phyloP scores from a whole-genome alignment of 352 stramenopile species.

The Phytophthora ohioensis region DNA sequence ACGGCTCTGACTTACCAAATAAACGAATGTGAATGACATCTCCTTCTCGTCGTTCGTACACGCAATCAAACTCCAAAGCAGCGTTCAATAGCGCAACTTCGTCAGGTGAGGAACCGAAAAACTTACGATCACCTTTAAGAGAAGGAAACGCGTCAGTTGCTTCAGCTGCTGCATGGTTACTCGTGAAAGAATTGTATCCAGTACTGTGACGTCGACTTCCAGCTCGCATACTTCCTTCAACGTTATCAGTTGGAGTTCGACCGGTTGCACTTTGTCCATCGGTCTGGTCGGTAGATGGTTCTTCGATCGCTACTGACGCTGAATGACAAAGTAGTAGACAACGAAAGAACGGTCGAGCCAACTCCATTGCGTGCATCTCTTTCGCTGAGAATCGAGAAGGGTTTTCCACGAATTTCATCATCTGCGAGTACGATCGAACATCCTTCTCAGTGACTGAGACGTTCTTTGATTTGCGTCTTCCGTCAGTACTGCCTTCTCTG shows the following conservation, averaged over 20 bases:
- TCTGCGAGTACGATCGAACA: conserved; percentile 67
- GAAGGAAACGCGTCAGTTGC: conserved; percentile 42
- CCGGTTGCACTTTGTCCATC: conserved; percentile 21
- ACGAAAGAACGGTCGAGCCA: conserved; percentile 81
- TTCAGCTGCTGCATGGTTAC: conserved; percentile 33
- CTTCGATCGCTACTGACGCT: conserved; percentile 67
- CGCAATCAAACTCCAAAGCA: conserved; percentile 82
- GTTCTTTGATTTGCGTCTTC: conserved; percentile 45
- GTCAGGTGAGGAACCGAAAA: conserved; percentile 85
- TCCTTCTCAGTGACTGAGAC: conserved; percentile 74
- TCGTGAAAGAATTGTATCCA: conserved; percentile 34
- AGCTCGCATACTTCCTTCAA: conserved; percentile 31
- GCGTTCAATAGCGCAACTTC: conserved; percentile 85
- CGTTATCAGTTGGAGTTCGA: conserved; percentile 25
- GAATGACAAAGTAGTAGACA: conserved; percentile 87
- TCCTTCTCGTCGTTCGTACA: conserved; percentile 78
- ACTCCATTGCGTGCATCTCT: conserved; percentile 63
- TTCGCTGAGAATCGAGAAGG: conserved; percentile 54
- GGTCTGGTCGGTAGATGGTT: conserved; percentile 23
- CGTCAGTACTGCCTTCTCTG: conserved; percentile 26
- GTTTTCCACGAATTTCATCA: conserved; percentile 77
- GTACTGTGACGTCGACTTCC: conserved; percentile 31
- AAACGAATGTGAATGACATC: conserved; percentile 83
- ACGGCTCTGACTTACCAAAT: conserved; percentile 79
- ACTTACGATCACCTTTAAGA: conserved; percentile 51